Evolutionary conservation across 73 alveolate species (phyloP).

Genomic region (Stentor roeselii): DNA sequence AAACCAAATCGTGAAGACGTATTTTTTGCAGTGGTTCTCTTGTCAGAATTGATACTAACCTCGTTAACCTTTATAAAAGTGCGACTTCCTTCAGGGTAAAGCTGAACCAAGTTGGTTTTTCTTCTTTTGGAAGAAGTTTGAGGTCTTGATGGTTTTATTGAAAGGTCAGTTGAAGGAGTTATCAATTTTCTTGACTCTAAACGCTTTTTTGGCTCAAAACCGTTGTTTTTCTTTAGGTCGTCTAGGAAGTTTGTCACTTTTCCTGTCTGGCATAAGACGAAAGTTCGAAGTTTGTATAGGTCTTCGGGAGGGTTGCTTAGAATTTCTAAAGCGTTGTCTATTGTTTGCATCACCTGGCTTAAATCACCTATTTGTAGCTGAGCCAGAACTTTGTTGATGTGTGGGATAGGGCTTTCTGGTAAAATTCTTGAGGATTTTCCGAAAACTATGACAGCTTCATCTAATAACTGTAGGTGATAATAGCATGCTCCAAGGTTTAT

Average conservation of each 20-base stretch:
- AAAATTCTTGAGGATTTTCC: neutral
- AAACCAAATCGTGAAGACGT: too few relatives aligned
- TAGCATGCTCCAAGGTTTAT: neutral
- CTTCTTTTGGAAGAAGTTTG: neutral
- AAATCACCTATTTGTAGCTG: neutral
- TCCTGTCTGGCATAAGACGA: neutral
- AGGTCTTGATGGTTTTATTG: neutral
- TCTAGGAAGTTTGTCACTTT: neutral
- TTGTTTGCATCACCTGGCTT: neutral
- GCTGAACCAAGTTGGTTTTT: neutral
- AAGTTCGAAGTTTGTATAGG: neutral
- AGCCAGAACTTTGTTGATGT: neutral
- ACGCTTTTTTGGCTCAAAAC: neutral
- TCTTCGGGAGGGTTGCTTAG: neutral
- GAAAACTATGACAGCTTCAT: neutral
- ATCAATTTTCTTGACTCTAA: neutral
- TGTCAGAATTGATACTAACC: neutral
- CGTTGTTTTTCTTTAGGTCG: neutral
- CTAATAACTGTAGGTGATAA: neutral
- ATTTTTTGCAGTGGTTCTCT: neutral
- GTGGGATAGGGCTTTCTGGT: neutral
- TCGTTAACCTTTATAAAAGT: neutral
- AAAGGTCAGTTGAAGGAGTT: neutral
- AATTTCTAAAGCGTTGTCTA: neutral
- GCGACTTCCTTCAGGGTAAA: neutral